Percentiles rank a stretch among this genome's conserved stretches.
phyloP scores from a whole-genome alignment of 352 stramenopile genomes.

The Phytopythium mirpurense region DNA sequence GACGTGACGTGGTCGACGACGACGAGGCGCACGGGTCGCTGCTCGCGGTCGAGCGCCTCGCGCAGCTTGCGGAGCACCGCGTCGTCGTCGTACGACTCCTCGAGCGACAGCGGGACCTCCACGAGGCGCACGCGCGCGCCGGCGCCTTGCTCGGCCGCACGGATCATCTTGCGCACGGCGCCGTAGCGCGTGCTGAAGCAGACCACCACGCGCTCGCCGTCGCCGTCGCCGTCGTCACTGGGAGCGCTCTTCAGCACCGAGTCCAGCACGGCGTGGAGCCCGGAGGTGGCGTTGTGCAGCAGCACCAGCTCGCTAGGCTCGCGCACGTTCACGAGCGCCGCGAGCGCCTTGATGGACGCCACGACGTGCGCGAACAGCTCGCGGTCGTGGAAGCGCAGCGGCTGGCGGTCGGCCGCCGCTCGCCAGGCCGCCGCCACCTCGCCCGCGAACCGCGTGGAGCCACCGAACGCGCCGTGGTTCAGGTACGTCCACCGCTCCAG shows the following conservation, averaged over 20 bases:
- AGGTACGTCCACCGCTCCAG: constrained; percentile 85
- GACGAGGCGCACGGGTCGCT: constrained; percentile 43
- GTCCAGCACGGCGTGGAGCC: constrained; percentile 82
- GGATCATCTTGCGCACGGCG: constrained; percentile 91
- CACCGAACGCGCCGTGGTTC: constrained; percentile 94
- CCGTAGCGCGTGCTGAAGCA: constrained; percentile 87
- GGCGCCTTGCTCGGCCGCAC: constrained; percentile 19
- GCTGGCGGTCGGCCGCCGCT: constrained; percentile 77
- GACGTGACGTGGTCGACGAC: constrained; percentile 93
- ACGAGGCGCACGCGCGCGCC: constrained; percentile 25
- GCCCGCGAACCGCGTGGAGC: constrained; percentile 57
- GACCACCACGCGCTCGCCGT: constrained; percentile 36
- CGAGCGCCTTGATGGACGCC: constrained; percentile 70
- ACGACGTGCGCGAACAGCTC: constrained; percentile 89
- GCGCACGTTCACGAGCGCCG: constrained; percentile 48
- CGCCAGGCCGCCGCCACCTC: constrained; percentile 76
- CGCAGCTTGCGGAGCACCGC: constrained; percentile 37
- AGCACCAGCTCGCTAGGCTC: constrained; percentile 64
- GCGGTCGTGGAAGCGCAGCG: constrained; percentile 90
- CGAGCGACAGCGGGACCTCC: constrained; percentile 58
- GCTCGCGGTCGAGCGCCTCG: constrained; percentile 18
- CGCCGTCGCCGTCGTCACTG: too few species aligned
- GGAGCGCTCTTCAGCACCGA: constrained; percentile 25
- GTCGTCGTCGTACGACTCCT: constrained; percentile 54
- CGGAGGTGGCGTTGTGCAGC: constrained; percentile 86